Base-by-base conservation (phyloP, 208 protist species). In the Acanthamoeba castellanii region DNA sequence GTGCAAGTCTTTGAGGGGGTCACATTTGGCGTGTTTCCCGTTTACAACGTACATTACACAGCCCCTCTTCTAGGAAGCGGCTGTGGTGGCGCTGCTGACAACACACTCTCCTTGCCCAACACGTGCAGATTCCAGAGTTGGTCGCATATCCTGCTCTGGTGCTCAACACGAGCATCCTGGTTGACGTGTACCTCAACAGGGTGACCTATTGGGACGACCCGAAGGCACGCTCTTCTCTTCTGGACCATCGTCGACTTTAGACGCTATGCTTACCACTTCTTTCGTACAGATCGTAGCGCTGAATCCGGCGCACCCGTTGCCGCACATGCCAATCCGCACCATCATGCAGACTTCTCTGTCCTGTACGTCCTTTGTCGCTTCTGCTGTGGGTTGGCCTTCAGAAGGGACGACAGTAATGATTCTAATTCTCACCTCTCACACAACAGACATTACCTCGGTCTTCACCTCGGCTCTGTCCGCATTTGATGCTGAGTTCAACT, bases 1-100 rank as follows among this genome's bases (percentile, higher is more conserved):
- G 32, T 91, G 11, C 70, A 68, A 25, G 84, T 16, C 20, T 91
- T 91, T 25, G 18, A 57, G 9, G 84, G 57, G 1, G 84, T 70
- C 50, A 50, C 50, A 16, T 25, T 30, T 32, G 84, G 27, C 16
- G 84, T 91, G 22, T 20, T 66, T 47, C 84, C 84, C 22, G 34
- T 91, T 25, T 91, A 91, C 22, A 72, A 91, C n/a, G 47, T 89
- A 89, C n/a, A n/a, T 87, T 2, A n/a, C 42, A 47, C 42, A 47
- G 42, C 42, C 6, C 32, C 25, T 74, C 11, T 3, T 1, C 16
- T 68, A 27, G 16, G 16, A 25, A 8, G 27, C 25, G 27, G 22
- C 42, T 0, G 25, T 13, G 27, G 14, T 16, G 34, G 13, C 14
- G 25, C 20, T 52, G 32, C 13, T 61, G 45, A 50, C 14, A 87